Percentiles rank a stretch among this genome's conserved stretches.
These are phyloP conservation scores for Verbena officinalis DNA, from an alignment of 257 asterid genomes.

Conservation along the genomic window DNA sequence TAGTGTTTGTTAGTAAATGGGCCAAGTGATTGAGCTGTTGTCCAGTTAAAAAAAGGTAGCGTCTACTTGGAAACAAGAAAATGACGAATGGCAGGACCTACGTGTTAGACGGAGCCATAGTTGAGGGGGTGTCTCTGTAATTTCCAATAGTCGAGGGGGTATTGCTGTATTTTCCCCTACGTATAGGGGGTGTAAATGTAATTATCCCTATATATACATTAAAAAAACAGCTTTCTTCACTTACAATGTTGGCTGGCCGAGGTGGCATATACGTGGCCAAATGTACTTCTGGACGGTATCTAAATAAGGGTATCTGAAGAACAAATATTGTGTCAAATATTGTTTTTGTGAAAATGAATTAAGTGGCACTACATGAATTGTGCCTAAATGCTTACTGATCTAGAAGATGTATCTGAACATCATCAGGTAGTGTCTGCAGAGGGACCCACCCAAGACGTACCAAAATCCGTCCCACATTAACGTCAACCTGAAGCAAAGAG, in stretches of 20 bases:
- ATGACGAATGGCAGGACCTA: no score
- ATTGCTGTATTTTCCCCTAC: no score
- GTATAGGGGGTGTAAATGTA: no score
- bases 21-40: no score
- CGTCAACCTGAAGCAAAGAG: constrained; percentile 53
- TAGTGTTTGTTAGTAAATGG: no score
- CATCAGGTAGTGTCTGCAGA: constrained; percentile 53
- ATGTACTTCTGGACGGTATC: constrained; percentile 54
- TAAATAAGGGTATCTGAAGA: constrained; percentile 52
- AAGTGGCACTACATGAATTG: background rate
- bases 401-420: constrained; percentile 51
- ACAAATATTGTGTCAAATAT: background rate
- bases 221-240: background rate
- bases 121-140: no score
- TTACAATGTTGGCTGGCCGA: constrained; percentile 35
- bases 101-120: no score
- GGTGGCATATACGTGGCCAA: constrained; percentile 54
- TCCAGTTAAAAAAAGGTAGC: no score
- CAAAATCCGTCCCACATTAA: constrained; percentile 59
- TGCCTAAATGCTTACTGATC: constrained; percentile 39
- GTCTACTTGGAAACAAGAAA: no score
- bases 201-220: no score
- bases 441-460: constrained; percentile 82
- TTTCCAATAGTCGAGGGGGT: no score
- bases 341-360: background rate